phyloP scores from a whole-genome alignment of 139 green algal genomes.

The Coccomyxa sp. region DNA sequence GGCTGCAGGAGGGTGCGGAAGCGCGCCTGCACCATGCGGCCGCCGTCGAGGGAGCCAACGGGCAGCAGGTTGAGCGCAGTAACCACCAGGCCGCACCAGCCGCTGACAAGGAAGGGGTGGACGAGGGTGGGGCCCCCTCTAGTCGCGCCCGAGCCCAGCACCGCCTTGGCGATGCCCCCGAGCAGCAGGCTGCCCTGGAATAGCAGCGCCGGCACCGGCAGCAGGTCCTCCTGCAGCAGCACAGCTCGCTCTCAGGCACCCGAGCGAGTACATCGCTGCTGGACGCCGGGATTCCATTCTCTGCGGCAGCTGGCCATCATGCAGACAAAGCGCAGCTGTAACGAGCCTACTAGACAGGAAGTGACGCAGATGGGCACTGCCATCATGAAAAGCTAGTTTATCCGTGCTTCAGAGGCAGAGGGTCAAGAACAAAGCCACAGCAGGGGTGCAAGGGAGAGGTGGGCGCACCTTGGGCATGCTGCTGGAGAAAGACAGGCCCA shows the following conservation, averaged over 20 bases:
- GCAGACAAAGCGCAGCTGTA: no score
- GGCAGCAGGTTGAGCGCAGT: slow-evolving; percentile 82
- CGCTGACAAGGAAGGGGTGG: slow-evolving; percentile 60
- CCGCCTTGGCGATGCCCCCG: slow-evolving; percentile 45
- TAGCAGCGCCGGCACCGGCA: slow-evolving; percentile 77
- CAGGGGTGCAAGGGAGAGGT: no score
- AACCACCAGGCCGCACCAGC: slow-evolving; percentile 81
- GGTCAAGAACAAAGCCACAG: no score
- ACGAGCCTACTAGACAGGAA: no score
- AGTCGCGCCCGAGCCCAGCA: slow-evolving; percentile 32
- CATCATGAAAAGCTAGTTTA: no score
- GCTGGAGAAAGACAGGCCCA: slow-evolving; percentile 33
- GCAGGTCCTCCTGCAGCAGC: slow-evolving; percentile 44
- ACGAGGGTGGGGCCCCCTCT: slow-evolving; percentile 23
- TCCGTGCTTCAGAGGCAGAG: no score
- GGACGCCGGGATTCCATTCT: background rate
- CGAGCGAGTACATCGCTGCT: no score
- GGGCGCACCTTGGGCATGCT: slow-evolving; percentile 21
- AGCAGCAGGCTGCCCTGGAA: slow-evolving; percentile 81
- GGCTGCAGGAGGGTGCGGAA: no score
- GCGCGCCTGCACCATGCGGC: slow-evolving; percentile 59
- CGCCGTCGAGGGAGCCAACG: slow-evolving; percentile 77
- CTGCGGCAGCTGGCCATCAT: no score
- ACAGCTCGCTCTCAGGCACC: background rate
- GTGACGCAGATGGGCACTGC: no score